phyloP scores from a whole-genome alignment of 257 asterid genomes.

The Plantago major region DNA sequence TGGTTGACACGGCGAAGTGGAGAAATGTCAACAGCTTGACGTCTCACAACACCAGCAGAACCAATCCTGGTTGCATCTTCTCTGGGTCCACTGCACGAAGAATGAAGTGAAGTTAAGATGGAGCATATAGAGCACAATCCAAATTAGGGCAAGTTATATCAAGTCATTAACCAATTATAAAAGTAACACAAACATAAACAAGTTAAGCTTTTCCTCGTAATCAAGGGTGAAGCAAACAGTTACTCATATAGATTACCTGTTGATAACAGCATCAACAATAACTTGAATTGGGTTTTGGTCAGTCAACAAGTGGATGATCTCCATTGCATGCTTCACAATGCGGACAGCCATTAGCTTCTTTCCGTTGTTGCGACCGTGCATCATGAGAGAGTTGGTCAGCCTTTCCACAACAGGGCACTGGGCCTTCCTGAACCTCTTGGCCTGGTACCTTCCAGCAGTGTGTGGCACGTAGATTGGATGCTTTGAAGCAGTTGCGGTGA shows the following conservation, averaged over 20 bases:
- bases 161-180: background rate
- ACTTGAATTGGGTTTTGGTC: conserved; percentile 51
- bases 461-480: conserved; percentile 61
- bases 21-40: conserved; percentile 56
- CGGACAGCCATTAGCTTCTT: conserved; percentile 57
- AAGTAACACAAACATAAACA: background rate
- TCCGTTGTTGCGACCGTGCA: conserved; percentile 55
- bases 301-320: conserved; percentile 55
- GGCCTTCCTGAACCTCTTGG: conserved; percentile 74
- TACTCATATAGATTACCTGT: conserved; percentile 29
- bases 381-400: conserved; percentile 58
- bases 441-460: conserved; percentile 88
- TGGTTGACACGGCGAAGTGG: conserved; percentile 55
- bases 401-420: conserved; percentile 86
- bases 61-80: conserved; percentile 59
- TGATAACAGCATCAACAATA: conserved; percentile 52
- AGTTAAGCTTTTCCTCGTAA: background rate
- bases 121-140: background rate
- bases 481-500: conserved; percentile 70
- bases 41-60: conserved; percentile 50
- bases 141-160: background rate
- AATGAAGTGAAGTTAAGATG: too few species aligned
- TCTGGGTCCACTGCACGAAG: conserved; percentile 29
- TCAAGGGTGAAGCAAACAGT: background rate
- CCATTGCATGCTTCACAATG: conserved; percentile 54